phyloP scores from a whole-genome alignment of 2,329 filamentous ascomycete genomes.

The Fusarium sublunatum region DNA sequence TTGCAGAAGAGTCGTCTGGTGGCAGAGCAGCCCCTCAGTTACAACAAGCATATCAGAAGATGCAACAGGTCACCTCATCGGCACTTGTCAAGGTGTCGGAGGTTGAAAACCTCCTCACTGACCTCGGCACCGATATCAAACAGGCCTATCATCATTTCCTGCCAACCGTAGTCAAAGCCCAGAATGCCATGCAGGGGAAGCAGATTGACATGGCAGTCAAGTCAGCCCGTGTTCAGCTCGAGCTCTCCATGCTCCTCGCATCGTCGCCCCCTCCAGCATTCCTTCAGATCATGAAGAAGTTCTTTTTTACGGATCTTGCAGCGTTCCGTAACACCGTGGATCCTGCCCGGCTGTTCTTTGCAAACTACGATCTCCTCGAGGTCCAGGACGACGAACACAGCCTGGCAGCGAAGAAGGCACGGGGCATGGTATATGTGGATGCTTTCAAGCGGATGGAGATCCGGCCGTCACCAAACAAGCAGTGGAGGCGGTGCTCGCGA shows the following conservation, averaged over 20 bases:
- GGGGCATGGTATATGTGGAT: slow-evolving; percentile 58
- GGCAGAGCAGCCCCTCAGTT: slow-evolving; percentile 61
- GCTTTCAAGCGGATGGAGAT: slow-evolving; percentile 71
- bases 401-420: slow-evolving; percentile 53
- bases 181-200: slow-evolving; percentile 58
- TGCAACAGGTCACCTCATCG: slow-evolving; percentile 62
- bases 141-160: slow-evolving; percentile 61
- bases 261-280: slow-evolving; percentile 60
- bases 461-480: slow-evolving; percentile 39
- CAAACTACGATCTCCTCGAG: slow-evolving; percentile 76
- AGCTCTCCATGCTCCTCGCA: slow-evolving; percentile 64
- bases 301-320: slow-evolving; percentile 70
- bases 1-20: slow-evolving; percentile 53
- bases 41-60: slow-evolving; percentile 66
- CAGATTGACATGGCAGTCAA: slow-evolving; percentile 59
- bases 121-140: slow-evolving; percentile 62
- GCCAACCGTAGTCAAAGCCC: slow-evolving; percentile 59
- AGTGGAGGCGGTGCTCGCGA: slow-evolving; percentile 60
- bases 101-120: slow-evolving; percentile 70
- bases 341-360: slow-evolving; percentile 76
- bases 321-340: slow-evolving; percentile 71
- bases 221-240: slow-evolving; percentile 60
- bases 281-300: slow-evolving; percentile 69
- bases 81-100: slow-evolving; percentile 68
- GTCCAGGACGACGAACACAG: slow-evolving; percentile 68